Evolutionary conservation across 2,329 filamentous ascomycete genomes (phyloP).

Genomic region (Cephalotrichum gorgonifer): DNA sequence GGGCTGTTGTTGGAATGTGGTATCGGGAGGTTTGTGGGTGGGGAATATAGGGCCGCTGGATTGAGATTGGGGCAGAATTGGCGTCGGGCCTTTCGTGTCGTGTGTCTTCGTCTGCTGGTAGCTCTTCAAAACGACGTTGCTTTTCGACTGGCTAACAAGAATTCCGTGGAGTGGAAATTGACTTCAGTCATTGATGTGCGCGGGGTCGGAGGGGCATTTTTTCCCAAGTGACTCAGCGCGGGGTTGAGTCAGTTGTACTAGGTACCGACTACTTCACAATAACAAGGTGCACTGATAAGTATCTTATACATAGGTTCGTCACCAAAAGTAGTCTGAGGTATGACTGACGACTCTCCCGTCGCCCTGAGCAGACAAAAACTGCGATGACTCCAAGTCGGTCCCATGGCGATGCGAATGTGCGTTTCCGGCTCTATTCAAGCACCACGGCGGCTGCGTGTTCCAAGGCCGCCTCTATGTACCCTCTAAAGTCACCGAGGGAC

Average conservation of each 20-base stretch:
- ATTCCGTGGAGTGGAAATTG: neutral
- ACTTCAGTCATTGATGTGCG: neutral
- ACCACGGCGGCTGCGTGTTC: neutral
- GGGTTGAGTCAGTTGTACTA: too few relatives aligned
- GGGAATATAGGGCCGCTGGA: neutral
- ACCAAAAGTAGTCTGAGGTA: too few relatives aligned
- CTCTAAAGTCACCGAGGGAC: neutral
- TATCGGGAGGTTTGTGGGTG: neutral
- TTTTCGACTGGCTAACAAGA: neutral
- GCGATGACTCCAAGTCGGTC: neutral
- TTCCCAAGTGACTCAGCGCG: neutral
- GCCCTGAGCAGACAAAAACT: too few relatives aligned
- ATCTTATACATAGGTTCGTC: too few relatives aligned
- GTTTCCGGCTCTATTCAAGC: neutral
- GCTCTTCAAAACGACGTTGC: neutral
- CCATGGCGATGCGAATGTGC: neutral
- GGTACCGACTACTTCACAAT: too few relatives aligned
- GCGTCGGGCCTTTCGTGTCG: too few relatives aligned
- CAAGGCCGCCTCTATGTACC: neutral
- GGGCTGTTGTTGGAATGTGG: neutral
- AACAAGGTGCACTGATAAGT: too few relatives aligned
- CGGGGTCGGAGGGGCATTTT: neutral
- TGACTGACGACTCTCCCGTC: too few relatives aligned
- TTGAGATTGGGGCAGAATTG: neutral
- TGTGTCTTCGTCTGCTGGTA: neutral